Conservation (phyloP, 768 basidiomycete species). For the Mycena pura region DNA sequence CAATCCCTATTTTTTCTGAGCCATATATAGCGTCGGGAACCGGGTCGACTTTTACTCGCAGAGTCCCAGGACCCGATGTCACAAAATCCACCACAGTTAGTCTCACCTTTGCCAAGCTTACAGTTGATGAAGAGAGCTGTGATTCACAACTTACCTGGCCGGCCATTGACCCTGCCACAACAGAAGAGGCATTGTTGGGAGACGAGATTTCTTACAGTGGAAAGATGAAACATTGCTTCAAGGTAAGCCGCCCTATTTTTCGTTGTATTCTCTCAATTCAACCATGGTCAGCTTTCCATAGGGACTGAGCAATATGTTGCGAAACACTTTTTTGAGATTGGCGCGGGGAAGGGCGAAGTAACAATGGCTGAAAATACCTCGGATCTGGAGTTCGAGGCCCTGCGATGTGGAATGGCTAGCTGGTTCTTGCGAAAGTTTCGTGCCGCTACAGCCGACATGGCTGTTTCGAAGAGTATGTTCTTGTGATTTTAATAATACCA, state of each 20-base stretch:
- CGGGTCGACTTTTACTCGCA: neutral
- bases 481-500: neutral
- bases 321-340: conserved; percentile 1
- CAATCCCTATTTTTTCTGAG: neutral
- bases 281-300: neutral
- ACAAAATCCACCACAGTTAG: neutral
- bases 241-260: neutral
- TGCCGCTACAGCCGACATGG: neutral
- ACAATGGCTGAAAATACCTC: neutral
- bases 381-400: neutral
- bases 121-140: neutral
- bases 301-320: neutral
- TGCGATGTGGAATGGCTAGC: neutral
- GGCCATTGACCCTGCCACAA: neutral
- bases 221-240: conserved; percentile 5
- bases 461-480: neutral
- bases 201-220: neutral
- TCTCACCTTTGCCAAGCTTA: neutral
- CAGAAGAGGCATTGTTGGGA: neutral
- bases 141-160: neutral
- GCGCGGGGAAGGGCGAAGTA: neutral
- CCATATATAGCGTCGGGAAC: neutral
- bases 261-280: neutral
- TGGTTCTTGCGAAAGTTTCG: neutral
- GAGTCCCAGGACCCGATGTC: neutral